These are phyloP conservation scores for Penicillium sclerotiorum DNA, from an alignment of 2,329 filamentous ascomycete genomes.

Conservation along the genomic window DNA sequence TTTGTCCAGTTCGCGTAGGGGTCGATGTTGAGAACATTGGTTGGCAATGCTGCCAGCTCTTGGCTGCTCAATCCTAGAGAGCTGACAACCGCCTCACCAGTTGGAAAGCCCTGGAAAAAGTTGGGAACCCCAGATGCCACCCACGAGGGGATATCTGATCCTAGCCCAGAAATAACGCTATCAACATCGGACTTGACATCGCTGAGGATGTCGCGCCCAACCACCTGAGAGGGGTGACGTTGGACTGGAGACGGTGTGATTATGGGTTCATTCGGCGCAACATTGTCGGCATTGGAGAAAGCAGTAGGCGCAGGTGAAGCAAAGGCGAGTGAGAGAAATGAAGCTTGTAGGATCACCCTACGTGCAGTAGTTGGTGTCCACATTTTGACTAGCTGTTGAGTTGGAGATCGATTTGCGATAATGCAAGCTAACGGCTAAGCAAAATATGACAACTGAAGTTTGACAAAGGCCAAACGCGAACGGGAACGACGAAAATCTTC, in stretches of 20 bases:
- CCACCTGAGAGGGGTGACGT: constrained; percentile 12
- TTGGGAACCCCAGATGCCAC: constrained; percentile 26
- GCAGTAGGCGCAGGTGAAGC: constrained; percentile 16
- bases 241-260: constrained; percentile 18
- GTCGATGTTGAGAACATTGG: constrained; percentile 26
- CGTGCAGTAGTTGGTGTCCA: background rate
- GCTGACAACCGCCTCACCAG: constrained; percentile 23
- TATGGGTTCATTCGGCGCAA: constrained; percentile 8
- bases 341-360: constrained; percentile 10
- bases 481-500: too few species aligned
- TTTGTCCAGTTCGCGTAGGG: constrained; percentile 75
- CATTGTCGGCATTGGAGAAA: constrained; percentile 5
- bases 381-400: background rate
- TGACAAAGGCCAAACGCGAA: too few species aligned
- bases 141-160: constrained; percentile 22
- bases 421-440: too few species aligned
- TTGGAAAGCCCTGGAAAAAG: constrained; percentile 26
- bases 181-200: constrained; percentile 7
- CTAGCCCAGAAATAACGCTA: constrained; percentile 14
- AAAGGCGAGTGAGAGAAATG: constrained; percentile 12
- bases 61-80: constrained; percentile 20
- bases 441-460: too few species aligned
- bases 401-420: too few species aligned
- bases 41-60: constrained; percentile 20
- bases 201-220: constrained; percentile 7